Conservation (phyloP, 1,284 basidiomycete species). For the Pseudozyma sp. region DNA sequence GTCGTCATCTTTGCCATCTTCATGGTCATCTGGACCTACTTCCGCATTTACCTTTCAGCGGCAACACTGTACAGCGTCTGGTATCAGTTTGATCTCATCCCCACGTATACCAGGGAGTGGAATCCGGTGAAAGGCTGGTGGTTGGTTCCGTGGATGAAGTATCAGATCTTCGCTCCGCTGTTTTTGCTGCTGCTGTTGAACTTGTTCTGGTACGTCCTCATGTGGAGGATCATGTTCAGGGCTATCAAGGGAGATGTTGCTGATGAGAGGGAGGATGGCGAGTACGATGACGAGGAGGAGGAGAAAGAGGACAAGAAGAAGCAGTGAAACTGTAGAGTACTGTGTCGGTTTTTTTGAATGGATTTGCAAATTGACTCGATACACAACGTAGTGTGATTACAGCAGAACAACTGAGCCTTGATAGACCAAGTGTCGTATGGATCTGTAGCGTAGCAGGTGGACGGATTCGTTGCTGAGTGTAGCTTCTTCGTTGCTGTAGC, state of each 20-base stretch:
- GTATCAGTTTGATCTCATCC: constrained; percentile 81
- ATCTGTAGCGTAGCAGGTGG: constrained; percentile 61
- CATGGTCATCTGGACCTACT: constrained; percentile 74
- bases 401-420: constrained; percentile 54
- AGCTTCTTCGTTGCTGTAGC: constrained; percentile 47
- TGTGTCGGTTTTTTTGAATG: background rate
- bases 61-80: constrained; percentile 88
- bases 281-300: constrained; percentile 60
- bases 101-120: constrained; percentile 68
- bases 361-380: constrained; percentile 3
- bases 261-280: constrained; percentile 64
- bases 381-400: constrained; percentile 3
- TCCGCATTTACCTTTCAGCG: constrained; percentile 93
- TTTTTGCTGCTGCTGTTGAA: constrained; percentile 65
- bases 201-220: constrained; percentile 65
- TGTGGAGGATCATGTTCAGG: constrained; percentile 64
- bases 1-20: constrained; percentile 57
- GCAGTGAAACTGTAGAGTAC: constrained; percentile 10
- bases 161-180: constrained; percentile 65
- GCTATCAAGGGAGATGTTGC: constrained; percentile 52
- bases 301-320: constrained; percentile 48
- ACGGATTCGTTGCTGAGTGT: constrained; percentile 50
- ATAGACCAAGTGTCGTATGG: constrained; percentile 54
- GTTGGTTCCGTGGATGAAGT: constrained; percentile 66
- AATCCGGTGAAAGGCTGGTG: constrained; percentile 63